Conservation (phyloP, 176 grass and related monocot species). For the Musa acuminata region DNA sequence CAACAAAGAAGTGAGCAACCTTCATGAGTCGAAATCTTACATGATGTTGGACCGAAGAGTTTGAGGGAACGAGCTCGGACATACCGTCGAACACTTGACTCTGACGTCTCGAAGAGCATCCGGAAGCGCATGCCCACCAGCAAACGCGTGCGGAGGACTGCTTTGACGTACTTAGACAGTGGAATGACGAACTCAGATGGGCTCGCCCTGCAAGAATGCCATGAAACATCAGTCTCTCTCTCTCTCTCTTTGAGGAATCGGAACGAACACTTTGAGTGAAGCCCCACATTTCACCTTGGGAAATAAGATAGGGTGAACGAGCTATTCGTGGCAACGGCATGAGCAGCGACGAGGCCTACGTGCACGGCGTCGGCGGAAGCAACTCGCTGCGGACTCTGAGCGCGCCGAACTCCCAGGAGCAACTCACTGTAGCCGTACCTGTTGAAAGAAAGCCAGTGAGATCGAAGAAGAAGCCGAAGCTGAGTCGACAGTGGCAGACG, state of each 20-base stretch:
- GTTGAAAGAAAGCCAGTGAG: too few relatives aligned
- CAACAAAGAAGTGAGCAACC: not conserved
- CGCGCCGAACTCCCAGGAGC: constrained; percentile 5
- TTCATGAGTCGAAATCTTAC: too few relatives aligned
- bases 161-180: not conserved
- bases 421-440: constrained; percentile 1
- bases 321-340: constrained; percentile 1
- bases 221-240: too few relatives aligned
- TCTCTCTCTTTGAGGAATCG: too few relatives aligned
- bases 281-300: not conserved
- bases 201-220: not conserved
- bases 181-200: constrained; percentile 12
- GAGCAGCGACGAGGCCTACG: constrained; percentile 5
- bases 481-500: too few relatives aligned
- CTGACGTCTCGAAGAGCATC: constrained; percentile 10
- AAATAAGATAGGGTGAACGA: not conserved
- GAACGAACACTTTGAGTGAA: too few relatives aligned
- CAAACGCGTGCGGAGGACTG: not conserved
- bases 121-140: constrained; percentile 1
- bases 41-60: not conserved
- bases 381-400: not conserved
- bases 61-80: not conserved
- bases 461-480: too few relatives aligned
- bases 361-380: not conserved
- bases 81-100: constrained; percentile 18